Percentiles rank a stretch among this genome's conserved stretches.
Conservation (phyloP, 345 rosid genomes). For the Psidium friedrichsthalianum region DNA sequence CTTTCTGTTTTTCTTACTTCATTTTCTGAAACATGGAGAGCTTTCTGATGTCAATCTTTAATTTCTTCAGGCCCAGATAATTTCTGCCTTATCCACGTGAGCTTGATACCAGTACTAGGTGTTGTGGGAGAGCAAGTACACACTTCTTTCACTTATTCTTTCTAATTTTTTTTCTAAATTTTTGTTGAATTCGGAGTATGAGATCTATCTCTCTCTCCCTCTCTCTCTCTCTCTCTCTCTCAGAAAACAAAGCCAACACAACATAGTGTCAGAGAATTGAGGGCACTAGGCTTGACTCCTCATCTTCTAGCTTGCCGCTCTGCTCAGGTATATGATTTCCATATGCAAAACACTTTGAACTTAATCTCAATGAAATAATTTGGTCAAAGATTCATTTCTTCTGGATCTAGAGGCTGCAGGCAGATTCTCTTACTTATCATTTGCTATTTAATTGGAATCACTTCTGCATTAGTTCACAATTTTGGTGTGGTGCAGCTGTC, state of each 20-base stretch:
- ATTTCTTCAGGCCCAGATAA: slow-evolving; percentile 64
- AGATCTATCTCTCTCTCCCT: too few species aligned
- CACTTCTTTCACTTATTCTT: neutral
- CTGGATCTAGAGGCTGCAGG: neutral
- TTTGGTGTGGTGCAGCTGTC: neutral
- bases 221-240: neutral
- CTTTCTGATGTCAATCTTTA: neutral
- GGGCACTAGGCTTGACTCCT: slow-evolving; percentile 94
- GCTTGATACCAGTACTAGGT: slow-evolving; percentile 89
- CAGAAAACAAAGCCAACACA: slow-evolving; percentile 18
- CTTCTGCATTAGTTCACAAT: neutral
- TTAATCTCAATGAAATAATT: neutral
- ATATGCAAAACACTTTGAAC: neutral
- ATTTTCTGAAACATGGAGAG: neutral
- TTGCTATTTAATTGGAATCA: neutral
- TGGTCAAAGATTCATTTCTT: neutral
- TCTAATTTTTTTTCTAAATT: neutral
- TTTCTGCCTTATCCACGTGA: slow-evolving; percentile 93
- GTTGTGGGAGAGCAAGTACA: slow-evolving; percentile 97
- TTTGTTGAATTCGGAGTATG: neutral
- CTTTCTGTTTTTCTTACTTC: neutral
- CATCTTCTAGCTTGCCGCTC: slow-evolving; percentile 93
- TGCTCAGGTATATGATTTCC: slow-evolving; percentile 45
- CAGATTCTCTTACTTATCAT: neutral
- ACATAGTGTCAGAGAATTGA: slow-evolving; percentile 86